Conservation (phyloP, 768 basidiomycete species). For the Serendipita vermifera region DNA sequence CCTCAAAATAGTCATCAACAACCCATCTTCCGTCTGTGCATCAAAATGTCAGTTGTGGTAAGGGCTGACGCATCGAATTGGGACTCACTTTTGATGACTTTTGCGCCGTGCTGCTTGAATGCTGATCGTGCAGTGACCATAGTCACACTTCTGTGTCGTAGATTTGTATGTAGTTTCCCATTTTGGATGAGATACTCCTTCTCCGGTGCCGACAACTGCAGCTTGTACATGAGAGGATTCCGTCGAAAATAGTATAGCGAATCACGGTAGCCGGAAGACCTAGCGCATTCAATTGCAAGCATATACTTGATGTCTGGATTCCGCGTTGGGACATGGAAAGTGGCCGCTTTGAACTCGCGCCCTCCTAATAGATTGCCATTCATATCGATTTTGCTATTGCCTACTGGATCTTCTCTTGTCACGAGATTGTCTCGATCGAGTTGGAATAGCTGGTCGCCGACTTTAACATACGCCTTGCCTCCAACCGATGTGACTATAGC, state of each 20-base stretch:
- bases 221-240: conserved; percentile 79
- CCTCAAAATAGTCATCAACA: conserved; percentile 92
- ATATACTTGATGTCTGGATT: conserved; percentile 80
- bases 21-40: conserved; percentile 78
- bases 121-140: conserved; percentile 85
- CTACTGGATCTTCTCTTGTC: conserved; percentile 70
- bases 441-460: conserved; percentile 7
- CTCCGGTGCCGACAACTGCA: conserved; percentile 78
- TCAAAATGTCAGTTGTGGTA: not conserved
- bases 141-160: conserved; percentile 85
- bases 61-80: not conserved
- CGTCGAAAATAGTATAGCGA: conserved; percentile 97
- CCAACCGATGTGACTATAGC: not conserved
- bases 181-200: conserved; percentile 84
- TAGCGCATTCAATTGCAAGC: conserved; percentile 94
- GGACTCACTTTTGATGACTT: conserved; percentile 67
- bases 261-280: conserved; percentile 90
- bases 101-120: conserved; percentile 87
- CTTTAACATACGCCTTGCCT: conserved; percentile 5
- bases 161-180: conserved; percentile 77
- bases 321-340: conserved; percentile 75
- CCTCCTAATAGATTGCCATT: conserved; percentile 75
- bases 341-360: conserved; percentile 75
- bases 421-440: conserved; percentile 82
- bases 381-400: conserved; percentile 82